Evolutionary conservation across 768 basidiomycete genomes (phyloP).

Genomic region (Podaxis sp.): DNA sequence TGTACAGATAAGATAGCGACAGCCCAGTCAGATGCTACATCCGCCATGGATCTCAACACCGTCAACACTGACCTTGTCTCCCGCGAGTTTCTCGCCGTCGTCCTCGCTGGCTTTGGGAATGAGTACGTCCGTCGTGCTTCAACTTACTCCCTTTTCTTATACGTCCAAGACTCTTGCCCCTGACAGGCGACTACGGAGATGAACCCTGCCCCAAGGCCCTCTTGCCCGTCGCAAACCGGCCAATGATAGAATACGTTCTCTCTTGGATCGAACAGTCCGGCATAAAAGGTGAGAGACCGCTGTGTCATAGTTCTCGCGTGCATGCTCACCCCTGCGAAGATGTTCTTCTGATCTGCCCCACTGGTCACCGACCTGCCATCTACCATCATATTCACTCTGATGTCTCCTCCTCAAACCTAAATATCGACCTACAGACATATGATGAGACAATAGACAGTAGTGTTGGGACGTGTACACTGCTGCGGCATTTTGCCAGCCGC

Average conservation of each 20-base stretch:
- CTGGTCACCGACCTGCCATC: constrained; percentile 70
- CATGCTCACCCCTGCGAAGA: constrained; percentile 44
- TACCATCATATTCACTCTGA: constrained; percentile 86
- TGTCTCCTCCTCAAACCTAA: constrained; percentile 62
- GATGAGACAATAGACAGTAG: constrained; percentile 69
- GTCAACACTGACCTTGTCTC: constrained; percentile 51
- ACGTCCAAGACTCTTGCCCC: constrained; percentile 59
- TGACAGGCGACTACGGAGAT: constrained; percentile 78
- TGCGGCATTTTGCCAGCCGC: constrained; percentile 73
- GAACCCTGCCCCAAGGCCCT: constrained; percentile 85
- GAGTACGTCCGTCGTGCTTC: constrained; percentile 50
- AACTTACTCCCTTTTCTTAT: constrained; percentile 19
- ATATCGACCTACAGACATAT: constrained; percentile 77
- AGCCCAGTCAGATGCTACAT: not conserved
- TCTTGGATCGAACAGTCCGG: constrained; percentile 88
- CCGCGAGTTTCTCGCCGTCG: constrained; percentile 84
- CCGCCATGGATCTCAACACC: constrained; percentile 64
- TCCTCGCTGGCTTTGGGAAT: constrained; percentile 91
- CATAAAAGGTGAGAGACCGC: constrained; percentile 60
- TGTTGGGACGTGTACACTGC: constrained; percentile 71
- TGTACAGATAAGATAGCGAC: not conserved
- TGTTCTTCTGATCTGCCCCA: constrained; percentile 83
- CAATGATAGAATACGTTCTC: constrained; percentile 81
- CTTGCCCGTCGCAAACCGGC: constrained; percentile 83
- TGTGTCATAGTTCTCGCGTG: constrained; percentile 5